phyloP scores from a whole-genome alignment of 768 basidiomycete species.

The Lanmaoa pseudosensibilis region DNA sequence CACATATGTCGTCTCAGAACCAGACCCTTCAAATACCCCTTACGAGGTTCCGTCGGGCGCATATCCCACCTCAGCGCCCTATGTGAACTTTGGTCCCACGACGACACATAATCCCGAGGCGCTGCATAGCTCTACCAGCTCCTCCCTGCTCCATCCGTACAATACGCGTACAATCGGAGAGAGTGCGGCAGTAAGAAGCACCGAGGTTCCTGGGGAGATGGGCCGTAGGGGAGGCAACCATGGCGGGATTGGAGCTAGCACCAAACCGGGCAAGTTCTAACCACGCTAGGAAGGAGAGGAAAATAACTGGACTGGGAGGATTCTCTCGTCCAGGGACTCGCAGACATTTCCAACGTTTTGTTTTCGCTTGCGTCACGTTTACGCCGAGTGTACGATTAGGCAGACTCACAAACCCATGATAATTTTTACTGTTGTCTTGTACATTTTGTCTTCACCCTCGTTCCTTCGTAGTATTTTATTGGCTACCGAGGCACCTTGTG shows the following conservation, averaged over 20 bases:
- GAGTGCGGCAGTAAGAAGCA: conserved; percentile 46
- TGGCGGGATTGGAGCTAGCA: conserved; percentile 42
- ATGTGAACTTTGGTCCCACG: conserved; percentile 43
- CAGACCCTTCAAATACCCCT: conserved; percentile 58
- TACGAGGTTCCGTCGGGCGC: conserved; percentile 76
- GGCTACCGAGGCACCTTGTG: neutral
- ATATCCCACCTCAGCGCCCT: conserved; percentile 52
- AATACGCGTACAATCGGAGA: conserved; percentile 45
- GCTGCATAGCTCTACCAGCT: conserved; percentile 45
- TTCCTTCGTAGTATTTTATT: neutral
- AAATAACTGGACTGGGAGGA: conserved; percentile 24
- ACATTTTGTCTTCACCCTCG: neutral
- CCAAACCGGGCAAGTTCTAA: conserved; percentile 41
- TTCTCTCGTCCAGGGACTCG: neutral
- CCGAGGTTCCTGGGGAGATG: conserved; percentile 47
- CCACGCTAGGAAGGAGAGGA: conserved; percentile 49
- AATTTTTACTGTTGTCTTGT: conserved; percentile 9
- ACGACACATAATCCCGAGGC: conserved; percentile 39
- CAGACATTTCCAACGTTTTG: neutral
- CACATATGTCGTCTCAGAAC: conserved; percentile 74
- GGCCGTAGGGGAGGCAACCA: conserved; percentile 37
- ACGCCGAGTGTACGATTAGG: conserved; percentile 28
- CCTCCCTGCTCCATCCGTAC: conserved; percentile 40
- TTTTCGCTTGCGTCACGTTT: conserved; percentile 13
- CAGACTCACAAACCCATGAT: neutral